Evolutionary conservation across 768 basidiomycete genomes (phyloP), one percentile per base, ranked within the genome.

Genomic region (Leccinum olivaceopallidum): DNA sequence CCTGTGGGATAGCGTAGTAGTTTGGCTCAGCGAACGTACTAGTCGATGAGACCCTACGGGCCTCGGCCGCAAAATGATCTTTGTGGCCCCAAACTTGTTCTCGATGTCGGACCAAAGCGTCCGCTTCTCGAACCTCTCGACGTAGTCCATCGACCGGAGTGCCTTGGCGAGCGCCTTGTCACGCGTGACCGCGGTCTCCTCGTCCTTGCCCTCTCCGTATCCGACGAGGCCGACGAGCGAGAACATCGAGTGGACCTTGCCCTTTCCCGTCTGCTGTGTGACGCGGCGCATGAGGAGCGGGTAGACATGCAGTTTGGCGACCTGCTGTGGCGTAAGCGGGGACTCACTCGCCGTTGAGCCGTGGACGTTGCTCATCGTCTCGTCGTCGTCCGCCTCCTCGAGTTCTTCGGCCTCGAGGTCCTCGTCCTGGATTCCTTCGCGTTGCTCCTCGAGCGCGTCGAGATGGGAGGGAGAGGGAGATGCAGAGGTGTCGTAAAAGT

Each of bases 21-120:
- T 24, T 24, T 24, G 24, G 24, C 24, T 24, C 24, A 24, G 24
- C 24, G 24, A 24, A 24, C 24, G 24, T 24, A 24, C 24, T 24
- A 24, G 24, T 24, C 24, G 24, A 24, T 24, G 24, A 24, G 24
- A 98, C 2, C 97, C 97, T 71, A 92, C 84, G 7, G 90, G 89
- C 34, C 89, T 81, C 0, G 90, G 91, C 26, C 96, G 84, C 68
- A 98, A 75, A 63, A 91, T 82, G 63, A 98, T 80, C 62, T 82
- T 82, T 7, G 92, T 94, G 14, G 90, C 80, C 18, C 95, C 94
- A 63, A 93, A 86, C 77, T 98, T 99, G 63, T 80, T 80, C 56
- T 83, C 79, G 79, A 95, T 85, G 55, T 94, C 90, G 22, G 94
- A 92, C 92, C 93, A 98, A 18, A 97, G 81, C n/a, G 97, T 98